These are phyloP conservation scores for Chondrus crispus DNA, from an alignment of 23 red algal species.

Conservation along the genomic window DNA sequence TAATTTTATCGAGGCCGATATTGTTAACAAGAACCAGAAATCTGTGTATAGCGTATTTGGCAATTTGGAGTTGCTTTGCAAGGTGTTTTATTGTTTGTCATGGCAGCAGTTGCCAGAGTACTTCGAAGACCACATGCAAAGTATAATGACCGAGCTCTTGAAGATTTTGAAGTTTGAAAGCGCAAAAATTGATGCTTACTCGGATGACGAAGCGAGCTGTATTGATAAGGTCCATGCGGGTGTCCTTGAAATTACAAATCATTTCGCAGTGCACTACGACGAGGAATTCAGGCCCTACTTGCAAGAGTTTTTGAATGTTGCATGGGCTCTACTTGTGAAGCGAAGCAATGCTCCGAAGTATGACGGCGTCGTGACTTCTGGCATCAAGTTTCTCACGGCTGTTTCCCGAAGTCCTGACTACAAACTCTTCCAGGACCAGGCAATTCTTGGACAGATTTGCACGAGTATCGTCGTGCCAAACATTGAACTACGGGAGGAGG, in stretches of 20 bases:
- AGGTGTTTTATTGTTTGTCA: slow-evolving; percentile 85
- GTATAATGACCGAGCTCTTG: slow-evolving; percentile 64
- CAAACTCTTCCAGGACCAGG: slow-evolving; percentile 50
- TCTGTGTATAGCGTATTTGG: slow-evolving; percentile 37
- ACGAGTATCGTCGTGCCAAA: slow-evolving; percentile 92
- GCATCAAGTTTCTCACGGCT: slow-evolving; percentile 89
- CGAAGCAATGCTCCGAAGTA: slow-evolving; percentile 61
- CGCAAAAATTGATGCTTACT: slow-evolving; percentile 24
- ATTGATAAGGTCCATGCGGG: slow-evolving; percentile 66
- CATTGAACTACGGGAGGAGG: slow-evolving; percentile 82
- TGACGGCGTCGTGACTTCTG: slow-evolving; percentile 78
- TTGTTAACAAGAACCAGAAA: slow-evolving; percentile 18
- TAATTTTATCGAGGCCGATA: slow-evolving; percentile 26
- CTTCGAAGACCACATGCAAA: slow-evolving; percentile 92
- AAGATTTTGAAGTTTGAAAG: slow-evolving; percentile 61
- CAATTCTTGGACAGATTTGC: slow-evolving; percentile 70
- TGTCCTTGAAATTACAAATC: slow-evolving; percentile 68
- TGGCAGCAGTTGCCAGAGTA: slow-evolving; percentile 96
- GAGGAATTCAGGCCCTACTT: slow-evolving; percentile 96
- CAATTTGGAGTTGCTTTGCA: slow-evolving; percentile 31
- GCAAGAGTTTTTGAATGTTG: slow-evolving; percentile 49
- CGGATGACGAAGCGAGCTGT: slow-evolving; percentile 43
- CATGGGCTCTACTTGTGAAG: slow-evolving; percentile 77
- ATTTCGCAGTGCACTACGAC: slow-evolving; percentile 89
- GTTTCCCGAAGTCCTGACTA: slow-evolving; percentile 71